phyloP scores from a whole-genome alignment of 805 yeast species.

The Yamadazyma olivae region DNA sequence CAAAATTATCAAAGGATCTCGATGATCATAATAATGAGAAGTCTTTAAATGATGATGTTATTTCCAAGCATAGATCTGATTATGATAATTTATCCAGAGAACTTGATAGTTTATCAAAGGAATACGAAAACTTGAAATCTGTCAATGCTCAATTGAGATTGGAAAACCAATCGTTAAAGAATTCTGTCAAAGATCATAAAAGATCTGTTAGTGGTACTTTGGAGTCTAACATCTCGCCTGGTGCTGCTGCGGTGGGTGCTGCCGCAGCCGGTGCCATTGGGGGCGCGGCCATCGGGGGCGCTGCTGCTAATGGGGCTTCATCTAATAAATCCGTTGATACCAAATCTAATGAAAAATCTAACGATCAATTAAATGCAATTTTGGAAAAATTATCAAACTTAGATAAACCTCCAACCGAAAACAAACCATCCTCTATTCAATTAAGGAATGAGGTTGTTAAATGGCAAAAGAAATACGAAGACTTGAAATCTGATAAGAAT shows the following conservation, averaged over 20 bases:
- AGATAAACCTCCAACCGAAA: slow-evolving; percentile 15
- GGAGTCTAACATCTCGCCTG: background rate
- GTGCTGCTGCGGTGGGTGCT: background rate
- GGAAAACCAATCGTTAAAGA: slow-evolving; percentile 37
- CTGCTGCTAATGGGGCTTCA: background rate
- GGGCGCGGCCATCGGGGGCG: slow-evolving; percentile 4
- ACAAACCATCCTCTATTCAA: slow-evolving; percentile 9
- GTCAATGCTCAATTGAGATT: slow-evolving; percentile 31
- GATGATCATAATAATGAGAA: background rate
- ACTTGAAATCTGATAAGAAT: slow-evolving; percentile 36
- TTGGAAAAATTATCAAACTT: slow-evolving; percentile 27
- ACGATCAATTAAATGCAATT: slow-evolving; percentile 17
- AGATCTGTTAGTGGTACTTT: slow-evolving; percentile 10
- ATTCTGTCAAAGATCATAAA: slow-evolving; percentile 11
- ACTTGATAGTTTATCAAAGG: slow-evolving; percentile 14
- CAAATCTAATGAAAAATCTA: background rate
- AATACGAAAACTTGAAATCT: slow-evolving; percentile 27
- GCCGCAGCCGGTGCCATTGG: slow-evolving; percentile 2
- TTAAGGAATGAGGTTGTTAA: slow-evolving; percentile 32
- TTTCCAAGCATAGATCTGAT: slow-evolving; percentile 1
- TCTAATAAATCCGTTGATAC: background rate
- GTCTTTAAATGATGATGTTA: background rate
- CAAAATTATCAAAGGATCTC: slow-evolving; percentile 6
- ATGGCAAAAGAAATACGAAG: slow-evolving; percentile 53
- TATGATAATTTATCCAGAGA: slow-evolving; percentile 6